Percentiles rank a stretch among this genome's conserved stretches.
Conservation (phyloP, 2,329 filamentous ascomycete genomes). For the Paecilomyces formosus region DNA sequence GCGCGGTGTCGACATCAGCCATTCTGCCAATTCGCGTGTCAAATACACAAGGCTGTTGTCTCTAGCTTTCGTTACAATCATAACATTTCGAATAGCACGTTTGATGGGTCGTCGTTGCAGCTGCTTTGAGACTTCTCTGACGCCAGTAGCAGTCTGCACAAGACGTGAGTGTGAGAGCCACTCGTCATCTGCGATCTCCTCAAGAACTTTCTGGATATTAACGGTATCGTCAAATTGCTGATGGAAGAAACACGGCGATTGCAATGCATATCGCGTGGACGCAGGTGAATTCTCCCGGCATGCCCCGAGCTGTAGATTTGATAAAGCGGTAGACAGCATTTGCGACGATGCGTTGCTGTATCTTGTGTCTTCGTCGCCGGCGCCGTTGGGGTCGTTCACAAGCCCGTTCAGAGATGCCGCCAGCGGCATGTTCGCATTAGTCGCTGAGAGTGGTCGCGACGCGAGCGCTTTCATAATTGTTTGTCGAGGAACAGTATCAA, state of each 20-base stretch:
- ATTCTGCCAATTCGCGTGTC: slow-evolving; percentile 78
- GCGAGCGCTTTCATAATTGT: slow-evolving; percentile 77
- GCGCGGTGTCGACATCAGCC: slow-evolving; percentile 80
- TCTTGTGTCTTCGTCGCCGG: slow-evolving; percentile 17
- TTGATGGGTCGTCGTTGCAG: slow-evolving; percentile 86
- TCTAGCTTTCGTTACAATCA: slow-evolving; percentile 97
- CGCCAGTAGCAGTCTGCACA: slow-evolving; percentile 89
- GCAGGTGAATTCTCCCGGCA: slow-evolving; percentile 38
- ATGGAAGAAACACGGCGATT: slow-evolving; percentile 97
- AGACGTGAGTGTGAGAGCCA: slow-evolving; percentile 89
- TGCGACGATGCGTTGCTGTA: slow-evolving; percentile 46
- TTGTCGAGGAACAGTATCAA: slow-evolving; percentile 65
- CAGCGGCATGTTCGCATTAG: slow-evolving; percentile 52
- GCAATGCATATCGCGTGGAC: slow-evolving; percentile 55
- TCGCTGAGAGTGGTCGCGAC: slow-evolving; percentile 50
- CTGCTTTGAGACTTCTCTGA: slow-evolving; percentile 92
- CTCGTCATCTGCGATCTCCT: slow-evolving; percentile 83
- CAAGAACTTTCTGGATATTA: slow-evolving; percentile 87
- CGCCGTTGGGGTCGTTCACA: slow-evolving; percentile 30
- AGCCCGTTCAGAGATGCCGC: slow-evolving; percentile 57
- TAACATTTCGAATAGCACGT: slow-evolving; percentile 83
- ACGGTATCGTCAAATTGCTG: slow-evolving; percentile 94
- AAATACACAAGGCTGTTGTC: slow-evolving; percentile 88
- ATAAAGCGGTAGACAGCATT: slow-evolving; percentile 55
- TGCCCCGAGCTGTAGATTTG: slow-evolving; percentile 40